Conservation (phyloP, 768 basidiomycete species). For the Macrolepiota albuminosa region DNA sequence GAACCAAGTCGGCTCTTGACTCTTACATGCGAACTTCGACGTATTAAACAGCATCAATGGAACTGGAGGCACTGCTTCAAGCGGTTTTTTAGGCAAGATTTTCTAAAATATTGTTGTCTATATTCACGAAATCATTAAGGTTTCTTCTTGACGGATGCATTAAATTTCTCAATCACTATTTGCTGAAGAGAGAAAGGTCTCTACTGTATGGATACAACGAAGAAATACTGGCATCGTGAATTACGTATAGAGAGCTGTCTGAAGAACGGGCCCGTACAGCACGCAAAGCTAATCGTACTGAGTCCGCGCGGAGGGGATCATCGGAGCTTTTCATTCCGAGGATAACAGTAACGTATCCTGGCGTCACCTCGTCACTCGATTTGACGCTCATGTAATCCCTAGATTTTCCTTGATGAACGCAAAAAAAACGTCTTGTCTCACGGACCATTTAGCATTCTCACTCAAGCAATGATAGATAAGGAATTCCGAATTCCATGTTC, state of each 20-base stretch:
- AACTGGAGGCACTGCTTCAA: background rate
- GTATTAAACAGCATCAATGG: background rate
- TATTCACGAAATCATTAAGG: background rate
- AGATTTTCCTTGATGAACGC: background rate
- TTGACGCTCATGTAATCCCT: background rate
- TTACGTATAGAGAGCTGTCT: background rate
- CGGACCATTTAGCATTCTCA: background rate
- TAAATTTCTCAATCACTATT: background rate
- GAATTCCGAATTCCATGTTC: background rate
- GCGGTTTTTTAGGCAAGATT: too few species aligned
- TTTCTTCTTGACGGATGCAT: background rate
- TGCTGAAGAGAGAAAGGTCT: background rate
- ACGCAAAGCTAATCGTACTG: slow-evolving; percentile 4
- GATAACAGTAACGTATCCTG: background rate
- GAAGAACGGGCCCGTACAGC: background rate
- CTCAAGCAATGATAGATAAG: background rate
- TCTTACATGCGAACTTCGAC: background rate
- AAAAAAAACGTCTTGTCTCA: background rate
- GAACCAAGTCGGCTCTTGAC: background rate
- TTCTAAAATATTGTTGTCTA: background rate
- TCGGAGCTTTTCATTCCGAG: background rate
- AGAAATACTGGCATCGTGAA: background rate
- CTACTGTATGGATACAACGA: background rate
- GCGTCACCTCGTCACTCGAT: background rate
- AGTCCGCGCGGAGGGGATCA: slow-evolving; percentile 6